phyloP scores from a whole-genome alignment of 805 yeast genomes.

The Hanseniaspora valbyensis region DNA sequence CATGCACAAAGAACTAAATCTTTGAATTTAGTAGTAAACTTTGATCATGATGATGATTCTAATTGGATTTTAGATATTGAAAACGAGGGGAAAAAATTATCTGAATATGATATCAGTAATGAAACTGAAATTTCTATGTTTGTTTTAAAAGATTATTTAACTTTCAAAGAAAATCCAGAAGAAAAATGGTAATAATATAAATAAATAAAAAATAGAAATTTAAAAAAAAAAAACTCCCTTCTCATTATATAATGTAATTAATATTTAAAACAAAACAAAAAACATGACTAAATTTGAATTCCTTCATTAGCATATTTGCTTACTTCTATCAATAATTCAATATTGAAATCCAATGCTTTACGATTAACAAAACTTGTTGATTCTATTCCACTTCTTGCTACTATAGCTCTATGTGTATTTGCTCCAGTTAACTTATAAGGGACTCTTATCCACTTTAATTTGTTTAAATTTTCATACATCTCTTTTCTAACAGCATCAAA shows the following conservation, averaged over 20 bases:
- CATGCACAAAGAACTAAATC: constrained; percentile 94
- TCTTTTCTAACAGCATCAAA: constrained; percentile 31
- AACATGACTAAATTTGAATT: neutral
- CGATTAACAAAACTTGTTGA: constrained; percentile 17
- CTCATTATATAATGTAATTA: no score
- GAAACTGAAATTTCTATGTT: constrained; percentile 88
- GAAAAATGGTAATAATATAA: constrained; percentile 64
- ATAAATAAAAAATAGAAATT: no score
- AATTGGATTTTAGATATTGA: constrained; percentile 51
- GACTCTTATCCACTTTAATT: constrained; percentile 63
- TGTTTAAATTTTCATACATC: constrained; percentile 47
- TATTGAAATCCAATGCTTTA: constrained; percentile 2
- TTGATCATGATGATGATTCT: constrained; percentile 58
- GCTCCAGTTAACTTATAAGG: constrained; percentile 59
- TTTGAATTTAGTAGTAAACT: constrained; percentile 79
- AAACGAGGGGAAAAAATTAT: constrained; percentile 34
- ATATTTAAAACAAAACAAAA: no score
- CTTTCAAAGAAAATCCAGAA: constrained; percentile 69
- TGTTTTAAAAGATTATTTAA: constrained; percentile 53
- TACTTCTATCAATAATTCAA: constrained; percentile 4
- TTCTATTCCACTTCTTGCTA: constrained; percentile 57
- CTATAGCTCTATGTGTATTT: constrained; percentile 81
- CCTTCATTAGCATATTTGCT: neutral
- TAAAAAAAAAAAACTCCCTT: no score
- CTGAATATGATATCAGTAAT: constrained; percentile 54